These are phyloP conservation scores for Cryptococcus sp. DNA, from an alignment of 1,284 basidiomycete species.

Conservation along the genomic window DNA sequence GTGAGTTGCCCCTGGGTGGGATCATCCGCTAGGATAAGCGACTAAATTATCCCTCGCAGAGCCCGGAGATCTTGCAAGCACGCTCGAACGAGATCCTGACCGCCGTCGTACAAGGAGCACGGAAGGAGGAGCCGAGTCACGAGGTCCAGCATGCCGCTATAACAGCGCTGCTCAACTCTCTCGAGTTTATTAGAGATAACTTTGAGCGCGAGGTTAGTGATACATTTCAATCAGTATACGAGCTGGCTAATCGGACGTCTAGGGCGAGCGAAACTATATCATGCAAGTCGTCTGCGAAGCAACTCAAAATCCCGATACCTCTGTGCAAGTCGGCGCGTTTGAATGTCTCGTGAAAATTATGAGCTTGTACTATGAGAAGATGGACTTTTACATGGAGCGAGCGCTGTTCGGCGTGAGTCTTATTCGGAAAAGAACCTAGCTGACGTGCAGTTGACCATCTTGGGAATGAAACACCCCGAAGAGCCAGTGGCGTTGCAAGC, in stretches of 20 bases:
- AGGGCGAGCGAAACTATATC: conserved; percentile 99
- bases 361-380: conserved; percentile 98
- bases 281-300: conserved; percentile 99
- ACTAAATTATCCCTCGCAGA: conserved; percentile 56
- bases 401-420: conserved; percentile 87
- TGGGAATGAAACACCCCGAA: conserved; percentile 94
- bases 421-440: conserved; percentile 11
- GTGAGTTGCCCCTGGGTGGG: conserved; percentile 59
- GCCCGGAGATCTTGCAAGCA: conserved; percentile 82
- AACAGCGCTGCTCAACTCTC: conserved; percentile 89
- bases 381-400: conserved; percentile 99
- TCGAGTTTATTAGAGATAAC: conserved; percentile 97
- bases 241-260: not conserved
- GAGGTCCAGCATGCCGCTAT: conserved; percentile 97
- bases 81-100: conserved; percentile 98
- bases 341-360: conserved; percentile 96
- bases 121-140: conserved; percentile 90
- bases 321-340: conserved; percentile 89
- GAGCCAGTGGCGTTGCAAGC: conserved; percentile 93
- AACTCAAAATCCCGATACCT: conserved; percentile 76
- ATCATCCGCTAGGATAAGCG: conserved; percentile 6
- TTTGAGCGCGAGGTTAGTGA: conserved; percentile 86
- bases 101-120: conserved; percentile 95
- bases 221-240: not conserved
- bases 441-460: conserved; percentile 80